These are phyloP conservation scores for Ceratocystis diversiconidia DNA, from an alignment of 2,329 filamentous ascomycete species.

Conservation along the genomic window DNA sequence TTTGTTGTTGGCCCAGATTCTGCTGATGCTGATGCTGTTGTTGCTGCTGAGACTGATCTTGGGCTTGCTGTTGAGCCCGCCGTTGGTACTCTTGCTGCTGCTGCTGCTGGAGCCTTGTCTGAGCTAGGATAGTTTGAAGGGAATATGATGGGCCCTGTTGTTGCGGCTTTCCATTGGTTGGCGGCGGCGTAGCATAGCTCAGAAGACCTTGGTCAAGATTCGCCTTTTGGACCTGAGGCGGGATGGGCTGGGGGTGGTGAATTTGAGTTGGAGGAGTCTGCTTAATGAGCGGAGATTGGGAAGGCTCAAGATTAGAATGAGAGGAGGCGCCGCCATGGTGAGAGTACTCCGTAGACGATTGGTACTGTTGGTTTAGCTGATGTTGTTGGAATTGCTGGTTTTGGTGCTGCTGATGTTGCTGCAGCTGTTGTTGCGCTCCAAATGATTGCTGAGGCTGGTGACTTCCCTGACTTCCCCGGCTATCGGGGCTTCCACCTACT, in stretches of 20 bases:
- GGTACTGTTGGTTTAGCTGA: constrained; percentile 26
- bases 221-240: constrained; percentile 41
- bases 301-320: constrained; percentile 40
- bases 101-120: constrained; percentile 17
- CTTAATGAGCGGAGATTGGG: constrained; percentile 29
- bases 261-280: constrained; percentile 23
- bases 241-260: constrained; percentile 35
- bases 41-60: constrained; percentile 22
- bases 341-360: constrained; percentile 41
- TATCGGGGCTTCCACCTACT: not conserved
- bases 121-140: constrained; percentile 15
- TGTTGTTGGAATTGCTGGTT: constrained; percentile 7
- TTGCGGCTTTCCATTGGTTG: constrained; percentile 15
- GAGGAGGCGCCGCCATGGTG: constrained; percentile 33
- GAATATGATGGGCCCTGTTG: constrained; percentile 7
- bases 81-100: constrained; percentile 18
- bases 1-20: constrained; percentile 11
- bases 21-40: constrained; percentile 17
- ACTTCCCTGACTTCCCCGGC: not conserved
- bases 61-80: constrained; percentile 14
- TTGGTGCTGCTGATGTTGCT: constrained; percentile 16
- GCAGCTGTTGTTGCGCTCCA: not conserved
- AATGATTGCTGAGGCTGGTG: not conserved
- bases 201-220: constrained; percentile 23
- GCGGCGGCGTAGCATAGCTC: constrained; percentile 19